These are phyloP conservation scores for Volvox africanus DNA, from an alignment of 139 green algal species.

Conservation along the genomic window DNA sequence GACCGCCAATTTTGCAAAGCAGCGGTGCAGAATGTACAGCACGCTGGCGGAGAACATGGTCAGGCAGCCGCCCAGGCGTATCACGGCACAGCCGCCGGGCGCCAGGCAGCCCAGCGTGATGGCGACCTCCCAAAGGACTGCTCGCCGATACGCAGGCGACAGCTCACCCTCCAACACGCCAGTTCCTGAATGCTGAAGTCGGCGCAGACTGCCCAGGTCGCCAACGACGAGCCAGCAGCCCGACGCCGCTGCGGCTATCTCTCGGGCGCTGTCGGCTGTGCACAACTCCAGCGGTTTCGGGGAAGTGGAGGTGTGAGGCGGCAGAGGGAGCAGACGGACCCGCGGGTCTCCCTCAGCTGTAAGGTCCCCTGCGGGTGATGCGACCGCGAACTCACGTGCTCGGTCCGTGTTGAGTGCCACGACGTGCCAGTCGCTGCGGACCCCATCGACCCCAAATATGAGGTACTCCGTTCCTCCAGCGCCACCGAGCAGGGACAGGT, in stretches of 20 bases:
- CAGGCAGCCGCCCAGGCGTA: conserved; percentile 60
- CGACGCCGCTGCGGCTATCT: background rate
- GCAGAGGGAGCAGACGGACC: background rate
- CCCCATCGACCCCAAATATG: background rate
- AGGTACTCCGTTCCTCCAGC: conserved; percentile 15
- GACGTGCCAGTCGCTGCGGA: background rate
- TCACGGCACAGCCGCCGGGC: conserved; percentile 57
- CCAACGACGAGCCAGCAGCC: conserved; percentile 10
- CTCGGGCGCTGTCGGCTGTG: background rate
- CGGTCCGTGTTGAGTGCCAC: background rate
- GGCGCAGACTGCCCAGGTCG: conserved; percentile 12
- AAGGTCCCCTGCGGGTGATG: background rate
- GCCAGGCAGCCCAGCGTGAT: conserved; percentile 33
- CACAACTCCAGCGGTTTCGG: conserved; percentile 2
- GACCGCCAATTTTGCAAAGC: conserved; percentile 51
- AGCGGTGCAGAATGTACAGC: conserved; percentile 66
- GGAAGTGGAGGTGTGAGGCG: background rate
- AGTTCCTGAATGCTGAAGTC: background rate
- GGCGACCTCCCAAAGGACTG: conserved; percentile 56
- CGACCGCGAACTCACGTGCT: background rate
- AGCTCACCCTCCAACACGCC: conserved; percentile 36
- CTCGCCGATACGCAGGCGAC: conserved; percentile 34
- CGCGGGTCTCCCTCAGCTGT: background rate
- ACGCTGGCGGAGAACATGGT: conserved; percentile 61
- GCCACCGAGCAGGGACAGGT: conserved; percentile 17